Conservation (phyloP, 2,329 filamentous ascomycete species). For the Venturia nashicola region DNA sequence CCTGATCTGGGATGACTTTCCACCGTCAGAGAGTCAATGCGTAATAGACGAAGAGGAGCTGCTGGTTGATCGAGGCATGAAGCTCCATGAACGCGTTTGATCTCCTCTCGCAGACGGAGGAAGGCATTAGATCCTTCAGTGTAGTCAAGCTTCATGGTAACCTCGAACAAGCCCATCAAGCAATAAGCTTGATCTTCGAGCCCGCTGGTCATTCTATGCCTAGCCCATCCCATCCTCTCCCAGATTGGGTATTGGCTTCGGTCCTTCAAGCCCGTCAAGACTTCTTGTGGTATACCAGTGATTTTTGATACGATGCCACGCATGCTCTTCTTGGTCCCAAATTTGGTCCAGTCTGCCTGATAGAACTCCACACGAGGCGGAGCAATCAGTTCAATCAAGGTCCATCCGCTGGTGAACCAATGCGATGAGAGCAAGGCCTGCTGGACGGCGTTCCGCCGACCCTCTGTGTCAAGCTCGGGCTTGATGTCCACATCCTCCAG, state of each 20-base stretch:
- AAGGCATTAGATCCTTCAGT: neutral
- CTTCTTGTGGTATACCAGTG: slow-evolving; percentile 4
- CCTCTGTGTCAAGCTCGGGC: neutral
- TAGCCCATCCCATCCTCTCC: slow-evolving; percentile 5
- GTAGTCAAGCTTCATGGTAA: neutral
- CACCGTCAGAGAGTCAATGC: neutral
- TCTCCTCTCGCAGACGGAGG: neutral
- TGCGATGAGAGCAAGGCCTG: neutral
- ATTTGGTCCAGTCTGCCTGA: neutral
- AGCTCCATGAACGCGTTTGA: neutral
- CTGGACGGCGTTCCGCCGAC: neutral
- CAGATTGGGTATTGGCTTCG: neutral
- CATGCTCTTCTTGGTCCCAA: slow-evolving; percentile 1
- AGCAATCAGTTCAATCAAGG: slow-evolving; percentile 9
- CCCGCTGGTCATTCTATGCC: neutral
- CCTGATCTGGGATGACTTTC: neutral
- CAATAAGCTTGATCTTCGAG: slow-evolving; percentile 9
- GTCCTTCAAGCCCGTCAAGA: neutral
- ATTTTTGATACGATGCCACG: neutral
- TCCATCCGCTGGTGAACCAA: slow-evolving; percentile 11
- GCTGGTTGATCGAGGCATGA: neutral
- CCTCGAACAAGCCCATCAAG: slow-evolving; percentile 5
- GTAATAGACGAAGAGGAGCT: neutral
- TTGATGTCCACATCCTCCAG: neutral
- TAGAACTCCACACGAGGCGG: slow-evolving; percentile 6